phyloP scores from a whole-genome alignment of 1,284 basidiomycete genomes.

The Hypsizygus ulmarius region DNA sequence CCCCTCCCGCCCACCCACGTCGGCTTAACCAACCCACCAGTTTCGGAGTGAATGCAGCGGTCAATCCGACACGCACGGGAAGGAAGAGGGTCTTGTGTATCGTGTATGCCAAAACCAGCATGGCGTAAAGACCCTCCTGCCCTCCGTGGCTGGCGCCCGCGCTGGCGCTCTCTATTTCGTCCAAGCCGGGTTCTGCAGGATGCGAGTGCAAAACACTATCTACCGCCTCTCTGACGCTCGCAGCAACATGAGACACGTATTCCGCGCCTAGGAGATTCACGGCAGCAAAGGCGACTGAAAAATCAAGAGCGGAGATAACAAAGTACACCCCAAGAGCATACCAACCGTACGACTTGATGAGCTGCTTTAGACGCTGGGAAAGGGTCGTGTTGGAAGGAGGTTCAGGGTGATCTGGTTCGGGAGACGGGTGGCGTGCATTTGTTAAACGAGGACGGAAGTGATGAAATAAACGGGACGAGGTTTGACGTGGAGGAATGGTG shows the following conservation, averaged over 20 bases:
- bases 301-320: conserved; percentile 71
- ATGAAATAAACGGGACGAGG: conserved; percentile 45
- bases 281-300: conserved; percentile 77
- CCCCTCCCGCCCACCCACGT: conserved; percentile 74
- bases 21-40: conserved; percentile 76
- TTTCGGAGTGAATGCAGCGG: conserved; percentile 83
- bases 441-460: conserved; percentile 46
- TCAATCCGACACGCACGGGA: conserved; percentile 88
- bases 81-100: conserved; percentile 95
- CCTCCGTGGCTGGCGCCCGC: conserved; percentile 32
- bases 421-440: conserved; percentile 19
- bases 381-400: conserved; percentile 52
- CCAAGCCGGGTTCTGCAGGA: conserved; percentile 62
- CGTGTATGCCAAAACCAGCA: conserved; percentile 89
- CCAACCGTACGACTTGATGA: conserved; percentile 91
- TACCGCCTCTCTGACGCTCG: conserved; percentile 54
- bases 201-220: conserved; percentile 44
- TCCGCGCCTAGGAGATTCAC: conserved; percentile 91
- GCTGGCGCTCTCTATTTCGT: conserved; percentile 47
- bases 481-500: conserved; percentile 28
- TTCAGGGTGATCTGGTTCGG: conserved; percentile 22
- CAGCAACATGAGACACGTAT: conserved; percentile 71
- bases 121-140: conserved; percentile 82
- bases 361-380: conserved; percentile 76
- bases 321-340: conserved; percentile 89